A percentile compares a stretch with the other conserved stretches of the same genome.
These are phyloP conservation scores for Podospora comata DNA, from an alignment of 495 filamentous ascomycete genomes.

Conservation along the genomic window DNA sequence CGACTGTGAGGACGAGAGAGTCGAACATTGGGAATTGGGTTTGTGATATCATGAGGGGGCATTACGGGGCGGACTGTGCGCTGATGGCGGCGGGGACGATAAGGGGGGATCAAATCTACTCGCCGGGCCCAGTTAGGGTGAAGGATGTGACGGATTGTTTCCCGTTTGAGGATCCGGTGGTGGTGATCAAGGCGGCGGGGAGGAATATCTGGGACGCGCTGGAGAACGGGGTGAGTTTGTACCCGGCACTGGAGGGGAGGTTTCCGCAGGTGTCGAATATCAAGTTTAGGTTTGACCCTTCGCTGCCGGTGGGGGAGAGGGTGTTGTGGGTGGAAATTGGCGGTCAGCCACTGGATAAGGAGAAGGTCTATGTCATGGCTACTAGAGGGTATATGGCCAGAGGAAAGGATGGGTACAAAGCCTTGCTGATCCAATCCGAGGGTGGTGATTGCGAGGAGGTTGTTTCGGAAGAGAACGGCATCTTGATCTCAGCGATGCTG, in stretches of 20 bases:
- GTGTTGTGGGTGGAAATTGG: slow-evolving; percentile 60
- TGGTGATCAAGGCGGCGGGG: slow-evolving; percentile 67
- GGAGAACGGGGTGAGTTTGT: slow-evolving; percentile 75
- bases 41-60: slow-evolving; percentile 81
- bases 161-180: slow-evolving; percentile 87
- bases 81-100: slow-evolving; percentile 89
- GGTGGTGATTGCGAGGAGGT: slow-evolving; percentile 73
- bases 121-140: slow-evolving; percentile 68
- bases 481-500: slow-evolving; percentile 77
- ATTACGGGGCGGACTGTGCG: slow-evolving; percentile 74
- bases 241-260: slow-evolving; percentile 79
- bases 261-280: slow-evolving; percentile 85
- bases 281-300: slow-evolving; percentile 62
- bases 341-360: slow-evolving; percentile 55
- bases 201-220: slow-evolving; percentile 67
- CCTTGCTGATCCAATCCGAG: slow-evolving; percentile 63
- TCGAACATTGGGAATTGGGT: slow-evolving; percentile 88
- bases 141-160: slow-evolving; percentile 80
- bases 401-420: slow-evolving; percentile 78
- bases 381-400: slow-evolving; percentile 83
- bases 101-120: slow-evolving; percentile 83
- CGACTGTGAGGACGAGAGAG: slow-evolving; percentile 70
- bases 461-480: slow-evolving; percentile 79
- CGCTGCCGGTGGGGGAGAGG: slow-evolving; percentile 55
- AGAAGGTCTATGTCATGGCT: slow-evolving; percentile 61